Percentiles rank a stretch among this genome's conserved stretches.
Conservation (phyloP, 768 basidiomycete species). For the Pluteus cervinus region DNA sequence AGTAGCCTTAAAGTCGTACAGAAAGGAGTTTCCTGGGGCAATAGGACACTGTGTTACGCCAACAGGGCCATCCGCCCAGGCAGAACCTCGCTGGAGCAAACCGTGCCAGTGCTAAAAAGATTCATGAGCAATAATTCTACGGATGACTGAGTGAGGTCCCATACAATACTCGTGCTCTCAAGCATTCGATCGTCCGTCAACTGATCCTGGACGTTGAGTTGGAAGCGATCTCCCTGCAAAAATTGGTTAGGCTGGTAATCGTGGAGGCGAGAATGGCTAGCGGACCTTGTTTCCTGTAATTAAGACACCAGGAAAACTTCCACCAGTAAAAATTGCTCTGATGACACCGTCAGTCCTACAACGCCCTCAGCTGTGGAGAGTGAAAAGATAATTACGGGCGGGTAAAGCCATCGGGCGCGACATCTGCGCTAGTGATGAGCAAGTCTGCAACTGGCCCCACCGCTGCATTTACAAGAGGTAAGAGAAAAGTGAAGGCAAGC, state of each 20-base stretch:
- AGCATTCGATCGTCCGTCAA: conserved; percentile 16
- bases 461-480: too few relatives aligned
- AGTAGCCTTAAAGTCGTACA: conserved; percentile 30
- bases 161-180: conserved; percentile 17
- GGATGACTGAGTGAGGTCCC: neutral
- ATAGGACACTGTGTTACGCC: conserved; percentile 44
- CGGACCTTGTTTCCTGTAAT: conserved; percentile 13
- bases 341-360: neutral
- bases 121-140: neutral
- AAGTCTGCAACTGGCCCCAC: conserved; percentile 27
- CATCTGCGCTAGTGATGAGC: conserved; percentile 32
- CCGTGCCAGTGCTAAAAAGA: conserved; percentile 25
- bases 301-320: conserved; percentile 20
- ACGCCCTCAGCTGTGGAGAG: neutral
- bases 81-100: conserved; percentile 17
- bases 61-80: conserved; percentile 20
- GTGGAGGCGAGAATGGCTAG: neutral
- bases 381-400: conserved; percentile 26
- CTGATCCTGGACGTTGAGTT: conserved; percentile 16
- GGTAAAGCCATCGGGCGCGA: conserved; percentile 46
- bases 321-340: conserved; percentile 19
- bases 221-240: conserved; percentile 16
- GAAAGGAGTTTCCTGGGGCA: conserved; percentile 27
- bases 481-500: too few relatives aligned
- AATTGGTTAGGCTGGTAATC: neutral